phyloP scores from a whole-genome alignment of 257 asterid genomes.

The Ophiorrhiza pumila region DNA sequence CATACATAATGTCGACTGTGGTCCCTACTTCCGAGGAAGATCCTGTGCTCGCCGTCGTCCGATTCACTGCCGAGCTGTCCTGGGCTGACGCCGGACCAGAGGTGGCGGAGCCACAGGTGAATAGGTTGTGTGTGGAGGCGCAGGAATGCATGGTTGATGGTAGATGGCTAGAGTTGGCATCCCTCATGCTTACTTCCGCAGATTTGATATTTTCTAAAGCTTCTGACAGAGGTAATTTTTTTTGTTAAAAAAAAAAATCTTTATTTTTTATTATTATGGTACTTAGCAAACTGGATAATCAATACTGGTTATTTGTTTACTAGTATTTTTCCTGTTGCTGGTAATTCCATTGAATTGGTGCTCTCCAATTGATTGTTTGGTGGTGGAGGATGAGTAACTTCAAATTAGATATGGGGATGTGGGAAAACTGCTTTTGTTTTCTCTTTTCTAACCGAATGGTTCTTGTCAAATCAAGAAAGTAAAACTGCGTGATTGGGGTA shows the following conservation, averaged over 20 bases:
- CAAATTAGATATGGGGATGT: not conserved
- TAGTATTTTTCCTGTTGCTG: no score
- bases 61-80: constrained; percentile 76
- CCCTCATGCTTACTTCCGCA: constrained; percentile 81
- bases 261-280: no score
- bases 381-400: not conserved
- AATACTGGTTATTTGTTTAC: no score
- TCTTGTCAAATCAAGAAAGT: no score
- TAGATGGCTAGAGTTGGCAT: constrained; percentile 85
- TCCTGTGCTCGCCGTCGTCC: constrained; percentile 74
- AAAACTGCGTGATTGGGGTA: not conserved
- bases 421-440: no score
- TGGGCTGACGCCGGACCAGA: constrained; percentile 95
- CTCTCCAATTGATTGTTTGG: not conserved
- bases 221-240: constrained; percentile 74
- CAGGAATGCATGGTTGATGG: constrained; percentile 59
- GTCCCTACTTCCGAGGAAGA: constrained; percentile 92
- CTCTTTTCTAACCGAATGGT: no score
- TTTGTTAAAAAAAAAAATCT: no score
- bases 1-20: constrained; percentile 63
- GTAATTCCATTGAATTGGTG: not conserved
- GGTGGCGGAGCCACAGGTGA: constrained; percentile 91
- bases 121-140: constrained; percentile 68
- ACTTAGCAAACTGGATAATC: no score
- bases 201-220: constrained; percentile 82